Base-by-base conservation (phyloP, 164 flowering plant species). In the Sedum album region DNA sequence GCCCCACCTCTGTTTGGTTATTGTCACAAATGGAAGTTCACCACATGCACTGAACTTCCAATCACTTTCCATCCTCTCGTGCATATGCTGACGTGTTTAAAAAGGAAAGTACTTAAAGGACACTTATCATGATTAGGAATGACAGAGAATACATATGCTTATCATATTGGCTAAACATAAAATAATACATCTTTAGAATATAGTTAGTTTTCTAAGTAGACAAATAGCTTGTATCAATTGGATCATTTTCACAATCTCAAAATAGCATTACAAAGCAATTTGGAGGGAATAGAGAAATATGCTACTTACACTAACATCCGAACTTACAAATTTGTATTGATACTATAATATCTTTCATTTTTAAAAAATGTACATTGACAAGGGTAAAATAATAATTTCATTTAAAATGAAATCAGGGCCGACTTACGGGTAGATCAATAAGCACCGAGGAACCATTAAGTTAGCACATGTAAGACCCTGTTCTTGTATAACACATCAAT, bases 71-170 rank as follows among this genome's bases (percentile, higher is more conserved):
- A 57, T 28, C 62, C 13, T 57, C 62, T 28, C 62, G 20, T 57
- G 33, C 62, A 57, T 53, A 53, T 21, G 60, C 60, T 53, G 30
- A 28, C 62, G 28, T 26, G 62, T 57, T 28, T 14, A 11, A 28
- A 11, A 57, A 57, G 31, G 62, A 26, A 28, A 57, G 62, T 57
- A 57, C 62, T 57, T 57, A 57, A 57, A 57, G 62, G 62, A 28
- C 62, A 28, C 23, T 57, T 20, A 57, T 57, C 23, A 57, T 57
- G 62, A 57, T 57, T 57, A 57, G 62, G 31, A 33, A 57, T 57
- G 31, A 57, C 31, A 2, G 26, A 28, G 23, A 57, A 33, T 28
- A 57, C 62, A 57, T 57, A 4, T 14, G 33, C 13, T 28, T 28
- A 57, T 26, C 31, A 28, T 26, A 57, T 57, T 57, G 20, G 62